phyloP scores from a whole-genome alignment of 1,139 yeast species.

The Diutina scorzettiae region DNA sequence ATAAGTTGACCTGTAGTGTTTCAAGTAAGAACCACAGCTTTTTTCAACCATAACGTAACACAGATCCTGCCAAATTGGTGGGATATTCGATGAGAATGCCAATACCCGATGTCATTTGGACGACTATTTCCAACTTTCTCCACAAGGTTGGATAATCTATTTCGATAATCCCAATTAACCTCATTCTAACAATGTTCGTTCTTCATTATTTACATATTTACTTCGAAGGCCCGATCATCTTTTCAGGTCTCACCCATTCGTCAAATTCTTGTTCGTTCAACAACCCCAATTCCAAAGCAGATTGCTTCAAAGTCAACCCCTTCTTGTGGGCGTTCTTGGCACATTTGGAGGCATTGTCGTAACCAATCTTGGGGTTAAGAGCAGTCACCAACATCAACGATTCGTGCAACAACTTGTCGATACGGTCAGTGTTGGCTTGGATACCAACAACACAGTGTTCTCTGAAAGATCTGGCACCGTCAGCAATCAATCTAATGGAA shows the following conservation, averaged over 20 bases:
- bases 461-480: conserved; percentile 83
- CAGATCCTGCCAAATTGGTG: too few relatives aligned
- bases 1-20: conserved; percentile 5
- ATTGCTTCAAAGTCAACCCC: conserved; percentile 88
- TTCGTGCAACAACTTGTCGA: conserved; percentile 78
- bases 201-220: too few relatives aligned
- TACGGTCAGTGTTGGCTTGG: conserved; percentile 76
- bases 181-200: too few relatives aligned
- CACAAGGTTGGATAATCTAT: too few relatives aligned
- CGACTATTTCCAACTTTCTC: too few relatives aligned
- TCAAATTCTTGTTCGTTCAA: conserved; percentile 78
- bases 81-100: too few relatives aligned
- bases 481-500: conserved; percentile 80
- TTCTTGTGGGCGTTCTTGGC: conserved; percentile 98
- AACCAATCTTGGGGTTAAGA: conserved; percentile 96
- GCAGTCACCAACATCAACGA: conserved; percentile 98
- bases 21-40: neutral
- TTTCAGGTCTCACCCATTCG: conserved; percentile 95
- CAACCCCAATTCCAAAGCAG: conserved; percentile 84
- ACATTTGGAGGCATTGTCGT: conserved; percentile 92
- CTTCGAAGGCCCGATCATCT: conserved; percentile 78
- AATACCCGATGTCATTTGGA: too few relatives aligned
- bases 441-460: conserved; percentile 92
- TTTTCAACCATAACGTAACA: conserved; percentile 10
- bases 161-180: too few relatives aligned